These are phyloP conservation scores for Cucurbitaria berberidis DNA, from an alignment of 2,329 filamentous ascomycete genomes.

Conservation along the genomic window DNA sequence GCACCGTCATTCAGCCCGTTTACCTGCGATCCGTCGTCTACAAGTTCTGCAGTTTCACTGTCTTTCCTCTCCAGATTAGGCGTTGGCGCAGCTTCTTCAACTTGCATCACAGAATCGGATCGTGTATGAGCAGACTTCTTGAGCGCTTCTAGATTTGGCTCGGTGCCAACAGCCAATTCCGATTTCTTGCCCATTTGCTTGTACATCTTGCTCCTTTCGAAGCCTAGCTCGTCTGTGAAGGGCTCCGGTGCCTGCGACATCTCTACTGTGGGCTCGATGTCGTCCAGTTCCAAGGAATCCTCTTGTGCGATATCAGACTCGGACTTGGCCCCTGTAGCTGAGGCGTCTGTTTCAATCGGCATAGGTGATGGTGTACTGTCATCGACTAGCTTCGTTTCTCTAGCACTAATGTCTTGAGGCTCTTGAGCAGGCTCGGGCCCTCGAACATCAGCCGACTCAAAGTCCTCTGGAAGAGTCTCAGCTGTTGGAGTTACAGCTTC, in stretches of 20 bases:
- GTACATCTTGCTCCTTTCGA: constrained; percentile 20
- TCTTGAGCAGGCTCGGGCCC: background rate
- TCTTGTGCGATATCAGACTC: background rate
- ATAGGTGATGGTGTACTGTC: background rate
- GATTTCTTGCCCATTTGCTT: constrained; percentile 18
- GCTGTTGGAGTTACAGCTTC: constrained; percentile 3
- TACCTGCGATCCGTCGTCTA: background rate
- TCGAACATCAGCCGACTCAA: background rate
- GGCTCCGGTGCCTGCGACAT: constrained; percentile 12
- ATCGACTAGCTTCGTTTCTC: background rate
- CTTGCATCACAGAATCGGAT: constrained; percentile 23
- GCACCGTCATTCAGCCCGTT: background rate
- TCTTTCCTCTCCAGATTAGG: background rate
- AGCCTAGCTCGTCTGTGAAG: constrained; percentile 25
- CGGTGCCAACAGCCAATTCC: background rate
- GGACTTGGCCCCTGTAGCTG: background rate
- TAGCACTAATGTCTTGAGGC: background rate
- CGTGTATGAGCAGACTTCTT: constrained; percentile 8
- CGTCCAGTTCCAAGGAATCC: background rate
- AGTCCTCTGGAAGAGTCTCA: background rate
- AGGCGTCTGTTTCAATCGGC: background rate
- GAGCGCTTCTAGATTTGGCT: background rate
- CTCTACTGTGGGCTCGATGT: constrained; percentile 5
- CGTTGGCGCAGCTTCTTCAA: background rate
- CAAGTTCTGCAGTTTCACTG: background rate